Evolutionary conservation across 2,329 filamentous ascomycete genomes (phyloP).

Genomic region (Fusarium sp.): DNA sequence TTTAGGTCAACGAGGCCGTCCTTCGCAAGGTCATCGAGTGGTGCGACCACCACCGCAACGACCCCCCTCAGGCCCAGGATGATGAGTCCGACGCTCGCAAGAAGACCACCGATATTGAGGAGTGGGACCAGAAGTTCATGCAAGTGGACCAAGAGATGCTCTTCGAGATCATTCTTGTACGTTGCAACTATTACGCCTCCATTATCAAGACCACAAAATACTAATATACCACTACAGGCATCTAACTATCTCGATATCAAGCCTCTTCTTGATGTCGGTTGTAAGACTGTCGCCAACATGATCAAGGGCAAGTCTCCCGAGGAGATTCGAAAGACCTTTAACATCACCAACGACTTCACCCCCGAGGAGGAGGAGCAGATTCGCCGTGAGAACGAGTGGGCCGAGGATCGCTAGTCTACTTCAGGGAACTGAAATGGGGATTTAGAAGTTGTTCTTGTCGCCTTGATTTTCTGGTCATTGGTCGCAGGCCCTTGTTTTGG

Average conservation of each 20-base stretch:
- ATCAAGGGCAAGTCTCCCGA: slow-evolving; percentile 99
- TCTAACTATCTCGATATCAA: slow-evolving; percentile 99
- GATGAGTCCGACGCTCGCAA: slow-evolving; percentile 94
- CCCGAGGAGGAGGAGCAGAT: slow-evolving; percentile 99
- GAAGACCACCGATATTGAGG: slow-evolving; percentile 98
- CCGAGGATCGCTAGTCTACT: slow-evolving; percentile 74
- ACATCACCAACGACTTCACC: slow-evolving; percentile 99
- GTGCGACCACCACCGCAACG: slow-evolving; percentile 94
- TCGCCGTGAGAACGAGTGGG: slow-evolving; percentile 89
- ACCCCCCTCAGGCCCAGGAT: slow-evolving; percentile 82
- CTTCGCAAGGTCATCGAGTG: slow-evolving; percentile 97
- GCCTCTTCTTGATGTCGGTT: slow-evolving; percentile 94
- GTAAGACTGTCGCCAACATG: slow-evolving; percentile 99
- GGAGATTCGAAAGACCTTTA: slow-evolving; percentile 99
- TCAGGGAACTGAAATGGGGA: slow-evolving; percentile 1
- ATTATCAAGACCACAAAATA: background rate
- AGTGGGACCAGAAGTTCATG: slow-evolving; percentile 99
- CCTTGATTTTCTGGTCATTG: background rate
- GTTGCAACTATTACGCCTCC: slow-evolving; percentile 46
- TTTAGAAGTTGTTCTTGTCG: background rate
- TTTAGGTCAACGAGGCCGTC: slow-evolving; percentile 89
- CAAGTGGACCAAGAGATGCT: slow-evolving; percentile 99
- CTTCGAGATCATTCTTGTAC: slow-evolving; percentile 96
- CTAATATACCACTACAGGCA: slow-evolving; percentile 64
- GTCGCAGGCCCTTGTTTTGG: slow-evolving; percentile 1